phyloP scores from a whole-genome alignment of 2,329 filamentous ascomycete species.

The Aspergillus fischeri region DNA sequence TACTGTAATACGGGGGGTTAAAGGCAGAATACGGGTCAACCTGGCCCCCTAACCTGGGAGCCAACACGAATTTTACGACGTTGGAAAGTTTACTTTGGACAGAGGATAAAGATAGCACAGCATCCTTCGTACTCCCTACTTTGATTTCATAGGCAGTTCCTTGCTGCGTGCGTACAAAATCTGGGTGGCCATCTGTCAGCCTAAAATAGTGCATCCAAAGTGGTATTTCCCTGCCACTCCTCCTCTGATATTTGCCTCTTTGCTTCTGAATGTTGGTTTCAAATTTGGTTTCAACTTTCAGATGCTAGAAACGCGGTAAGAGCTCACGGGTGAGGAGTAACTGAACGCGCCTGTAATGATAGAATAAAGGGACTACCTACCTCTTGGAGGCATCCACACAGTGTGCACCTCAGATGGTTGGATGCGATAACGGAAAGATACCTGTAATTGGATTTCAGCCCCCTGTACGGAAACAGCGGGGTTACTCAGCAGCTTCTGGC shows the following conservation, averaged over 20 bases:
- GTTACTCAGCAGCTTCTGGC: slow-evolving; percentile 2
- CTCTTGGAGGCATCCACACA: background rate
- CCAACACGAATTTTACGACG: background rate
- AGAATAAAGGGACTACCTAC: background rate
- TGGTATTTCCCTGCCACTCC: background rate
- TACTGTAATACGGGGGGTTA: background rate
- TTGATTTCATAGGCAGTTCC: background rate
- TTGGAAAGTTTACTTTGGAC: background rate
- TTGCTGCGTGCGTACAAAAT: background rate
- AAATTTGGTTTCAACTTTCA: background rate
- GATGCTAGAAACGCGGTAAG: background rate
- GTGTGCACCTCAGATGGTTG: background rate
- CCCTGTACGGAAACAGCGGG: background rate
- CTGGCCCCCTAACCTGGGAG: background rate
- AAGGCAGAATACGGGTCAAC: background rate
- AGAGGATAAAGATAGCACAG: slow-evolving; percentile 1
- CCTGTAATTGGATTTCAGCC: background rate
- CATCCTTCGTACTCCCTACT: background rate
- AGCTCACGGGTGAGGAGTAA: background rate
- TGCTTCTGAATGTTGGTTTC: background rate
- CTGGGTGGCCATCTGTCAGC: background rate
- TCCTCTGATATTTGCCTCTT: background rate
- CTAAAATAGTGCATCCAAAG: background rate
- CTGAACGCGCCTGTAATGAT: background rate
- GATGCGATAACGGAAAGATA: background rate